Percentiles rank a stretch among this genome's conserved stretches.
Conservation (phyloP, 2,329 filamentous ascomycete genomes). For the Drechslera avenae region DNA sequence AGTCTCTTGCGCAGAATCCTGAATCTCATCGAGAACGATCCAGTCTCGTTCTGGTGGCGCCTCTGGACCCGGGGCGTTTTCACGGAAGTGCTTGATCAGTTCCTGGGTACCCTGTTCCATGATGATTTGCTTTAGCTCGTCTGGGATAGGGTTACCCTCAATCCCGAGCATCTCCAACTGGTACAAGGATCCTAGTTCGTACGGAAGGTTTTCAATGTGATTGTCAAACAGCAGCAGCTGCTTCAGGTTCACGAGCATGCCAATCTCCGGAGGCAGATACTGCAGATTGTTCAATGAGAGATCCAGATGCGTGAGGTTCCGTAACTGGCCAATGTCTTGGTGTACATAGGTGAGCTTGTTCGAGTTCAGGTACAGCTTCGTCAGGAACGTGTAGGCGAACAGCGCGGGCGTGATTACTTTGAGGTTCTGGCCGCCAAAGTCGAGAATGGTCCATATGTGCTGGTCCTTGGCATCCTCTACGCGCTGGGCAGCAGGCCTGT, state of each 20-base stretch:
- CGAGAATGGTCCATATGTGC: slow-evolving; percentile 90
- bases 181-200: slow-evolving; percentile 86
- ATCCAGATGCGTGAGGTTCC: slow-evolving; percentile 82
- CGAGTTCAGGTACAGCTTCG: slow-evolving; percentile 89
- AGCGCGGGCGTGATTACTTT: slow-evolving; percentile 78
- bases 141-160: slow-evolving; percentile 85
- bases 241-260: slow-evolving; percentile 94
- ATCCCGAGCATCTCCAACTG: slow-evolving; percentile 88
- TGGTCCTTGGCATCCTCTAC: slow-evolving; percentile 48
- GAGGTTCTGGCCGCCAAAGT: slow-evolving; percentile 94
- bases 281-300: slow-evolving; percentile 85
- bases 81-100: slow-evolving; percentile 80
- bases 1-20: slow-evolving; percentile 61
- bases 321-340: slow-evolving; percentile 77
- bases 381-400: slow-evolving; percentile 85
- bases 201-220: slow-evolving; percentile 78
- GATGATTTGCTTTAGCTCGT: slow-evolving; percentile 77
- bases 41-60: slow-evolving; percentile 77
- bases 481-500: slow-evolving; percentile 66
- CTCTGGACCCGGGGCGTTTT: slow-evolving; percentile 79
- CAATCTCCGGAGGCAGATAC: slow-evolving; percentile 84
- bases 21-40: slow-evolving; percentile 70
- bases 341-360: slow-evolving; percentile 88
- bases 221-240: slow-evolving; percentile 90
- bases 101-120: slow-evolving; percentile 86